Base-by-base conservation (phyloP, 2,329 filamentous ascomycete species). In the Anisogramma anomala region DNA sequence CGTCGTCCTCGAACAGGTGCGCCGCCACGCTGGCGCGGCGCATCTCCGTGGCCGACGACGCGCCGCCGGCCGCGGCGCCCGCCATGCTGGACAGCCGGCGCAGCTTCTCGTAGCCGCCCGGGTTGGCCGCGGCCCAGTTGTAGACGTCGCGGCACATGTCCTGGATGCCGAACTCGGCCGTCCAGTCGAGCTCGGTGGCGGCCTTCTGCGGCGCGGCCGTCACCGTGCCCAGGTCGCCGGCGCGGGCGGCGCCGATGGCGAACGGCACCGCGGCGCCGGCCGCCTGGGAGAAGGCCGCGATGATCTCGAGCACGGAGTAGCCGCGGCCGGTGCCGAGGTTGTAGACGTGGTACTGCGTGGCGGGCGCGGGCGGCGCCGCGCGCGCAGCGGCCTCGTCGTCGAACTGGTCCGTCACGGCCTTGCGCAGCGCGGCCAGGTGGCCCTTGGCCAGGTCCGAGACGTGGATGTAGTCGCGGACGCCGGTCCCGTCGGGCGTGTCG, bases 131-230 rank as follows among this genome's bases (percentile, higher is more conserved):
- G 1, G 39, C 43, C 43, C 43, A 45, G 31, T 45, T 45, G 43
- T 38, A 45, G 4, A 45, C 43, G 30, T 45, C 43, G 17, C 36
- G 31, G 39, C 43, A 45, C 43, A 45, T 45, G 39, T 45, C 43
- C 20, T 45, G 43, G 2, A 45, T 31, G 10, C 42, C 43, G 39
- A 45, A 45, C 14, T 42, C 39, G 31, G 39, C 43, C 15, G 28
- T 45, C 43, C 39, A 45, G 31, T 45, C 43, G 26, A 45, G 43
- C 39, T 45, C 43, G 9, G 39, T 45, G 3, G 39, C 41, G 13
- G 43, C 43, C 14, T 45, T 45, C 39, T 39, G 31, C 13, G 43
- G 25, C 5, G 43, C 42, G 1, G 43, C 43, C 5, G 43, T 45
- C 9, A 42, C 43, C 5, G 39, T 42, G 17, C 43, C 43, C 26